phyloP scores from a whole-genome alignment of 164 flowering plant genomes.

The Piper longum region DNA sequence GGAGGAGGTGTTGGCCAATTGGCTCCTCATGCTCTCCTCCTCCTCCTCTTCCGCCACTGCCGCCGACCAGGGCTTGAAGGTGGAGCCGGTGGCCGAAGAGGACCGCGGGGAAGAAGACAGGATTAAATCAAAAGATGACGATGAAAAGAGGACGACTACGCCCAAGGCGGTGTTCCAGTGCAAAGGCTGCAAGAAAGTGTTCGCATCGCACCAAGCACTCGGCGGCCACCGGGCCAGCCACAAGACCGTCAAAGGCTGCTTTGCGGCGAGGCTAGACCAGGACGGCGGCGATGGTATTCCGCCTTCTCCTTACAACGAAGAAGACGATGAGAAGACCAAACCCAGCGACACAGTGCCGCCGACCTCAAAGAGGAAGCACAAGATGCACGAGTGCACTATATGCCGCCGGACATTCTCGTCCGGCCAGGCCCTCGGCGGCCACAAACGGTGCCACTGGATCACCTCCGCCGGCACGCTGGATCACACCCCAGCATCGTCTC shows the following conservation, averaged over 20 bases:
- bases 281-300: slow-evolving; percentile 5
- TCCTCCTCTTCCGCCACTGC: slow-evolving; percentile 28
- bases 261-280: slow-evolving; percentile 56
- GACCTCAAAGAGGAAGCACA: slow-evolving; percentile 4
- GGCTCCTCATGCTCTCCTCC: slow-evolving; percentile 60
- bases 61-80: slow-evolving; percentile 30
- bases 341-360: too few relatives aligned
- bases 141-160: too few relatives aligned
- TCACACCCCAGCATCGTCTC: background rate
- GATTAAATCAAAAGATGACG: background rate
- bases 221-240: slow-evolving; percentile 96
- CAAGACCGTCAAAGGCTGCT: slow-evolving; percentile 93
- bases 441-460: slow-evolving; percentile 96
- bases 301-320: background rate
- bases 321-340: slow-evolving; percentile 28
- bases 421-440: slow-evolving; percentile 93
- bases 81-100: slow-evolving; percentile 66
- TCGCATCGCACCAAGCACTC: slow-evolving; percentile 84
- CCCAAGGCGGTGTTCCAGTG: slow-evolving; percentile 46
- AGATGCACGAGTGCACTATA: slow-evolving; percentile 81
- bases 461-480: slow-evolving; percentile 42
- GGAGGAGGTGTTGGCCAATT: slow-evolving; percentile 75
- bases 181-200: slow-evolving; percentile 82
- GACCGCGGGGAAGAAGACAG: slow-evolving; percentile 66
- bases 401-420: slow-evolving; percentile 79